Conservation (phyloP, 176 grass and related monocot species). For the Juncus effusus region DNA sequence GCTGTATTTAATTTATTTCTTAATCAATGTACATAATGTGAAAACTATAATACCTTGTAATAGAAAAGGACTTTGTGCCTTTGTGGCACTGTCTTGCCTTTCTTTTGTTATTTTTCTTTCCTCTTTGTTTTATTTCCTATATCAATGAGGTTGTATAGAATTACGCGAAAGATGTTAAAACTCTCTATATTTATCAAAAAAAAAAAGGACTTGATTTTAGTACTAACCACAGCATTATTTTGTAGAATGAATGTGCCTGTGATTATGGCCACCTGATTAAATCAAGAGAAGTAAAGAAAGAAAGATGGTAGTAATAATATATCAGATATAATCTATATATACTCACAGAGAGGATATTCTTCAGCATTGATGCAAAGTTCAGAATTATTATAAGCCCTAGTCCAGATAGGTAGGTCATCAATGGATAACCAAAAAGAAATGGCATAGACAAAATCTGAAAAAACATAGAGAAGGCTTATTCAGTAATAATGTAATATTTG, state of each 20-base stretch:
- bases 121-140: conserved; percentile 46
- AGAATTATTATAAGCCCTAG: conserved; percentile 36
- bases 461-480: neutral
- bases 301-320: neutral
- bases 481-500: neutral
- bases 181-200: neutral
- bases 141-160: conserved; percentile 37
- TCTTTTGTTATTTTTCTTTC: conserved; percentile 53
- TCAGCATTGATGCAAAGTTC: conserved; percentile 41
- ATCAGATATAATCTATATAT: neutral
- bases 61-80: neutral
- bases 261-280: conserved; percentile 48
- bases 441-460: conserved; percentile 52
- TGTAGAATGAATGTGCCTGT: conserved; percentile 59
- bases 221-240: conserved; percentile 70
- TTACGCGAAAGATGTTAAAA: neutral
- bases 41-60: conserved; percentile 12
- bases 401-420: conserved; percentile 54
- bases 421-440: conserved; percentile 57
- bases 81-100: too few relatives aligned
- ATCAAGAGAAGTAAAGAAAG: conserved; percentile 9
- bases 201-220: conserved; percentile 6
- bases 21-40: neutral
- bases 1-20: conserved; percentile 21
- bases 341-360: conserved; percentile 55